These are phyloP conservation scores for Neltuma alba DNA, from an alignment of 306 rosid genomes.

Conservation along the genomic window DNA sequence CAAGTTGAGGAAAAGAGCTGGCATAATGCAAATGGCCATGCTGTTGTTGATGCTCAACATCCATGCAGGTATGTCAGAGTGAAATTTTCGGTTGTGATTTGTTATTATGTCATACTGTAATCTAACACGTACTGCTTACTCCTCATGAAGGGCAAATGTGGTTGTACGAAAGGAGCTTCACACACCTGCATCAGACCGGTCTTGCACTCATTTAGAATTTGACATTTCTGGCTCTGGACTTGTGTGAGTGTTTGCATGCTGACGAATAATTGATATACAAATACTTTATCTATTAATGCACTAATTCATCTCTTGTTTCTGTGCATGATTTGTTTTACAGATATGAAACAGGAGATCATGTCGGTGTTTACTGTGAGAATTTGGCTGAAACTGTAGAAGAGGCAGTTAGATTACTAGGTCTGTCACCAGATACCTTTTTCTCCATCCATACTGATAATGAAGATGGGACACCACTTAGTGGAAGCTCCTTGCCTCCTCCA, in stretches of 20 bases:
- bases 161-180: slow-evolving; percentile 95
- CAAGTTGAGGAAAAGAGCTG: slow-evolving; percentile 60
- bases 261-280: slow-evolving; percentile 15
- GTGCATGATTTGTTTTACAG: slow-evolving; percentile 49
- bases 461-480: slow-evolving; percentile 84
- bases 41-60: slow-evolving; percentile 91
- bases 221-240: slow-evolving; percentile 83
- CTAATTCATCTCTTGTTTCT: slow-evolving; percentile 25
- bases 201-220: slow-evolving; percentile 96
- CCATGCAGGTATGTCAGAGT: slow-evolving; percentile 74
- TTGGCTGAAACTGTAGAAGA: slow-evolving; percentile 81
- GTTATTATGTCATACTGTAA: slow-evolving; percentile 4
- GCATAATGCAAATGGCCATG: slow-evolving; percentile 84
- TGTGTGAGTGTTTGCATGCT: slow-evolving; percentile 57
- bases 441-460: slow-evolving; percentile 78
- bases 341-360: slow-evolving; percentile 99
- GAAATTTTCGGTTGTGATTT: slow-evolving; percentile 13
- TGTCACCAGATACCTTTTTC: slow-evolving; percentile 86
- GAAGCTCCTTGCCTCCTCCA: slow-evolving; percentile 79
- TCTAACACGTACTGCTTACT: slow-evolving; percentile 47
- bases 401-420: slow-evolving; percentile 65
- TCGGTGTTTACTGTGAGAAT: slow-evolving; percentile 95
- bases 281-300: slow-evolving; percentile 1
- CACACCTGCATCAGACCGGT: slow-evolving; percentile 80
- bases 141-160: slow-evolving; percentile 78